Evolutionary conservation across 345 rosid genomes (phyloP).

Genomic region (Eucalyptus cladocalyx): DNA sequence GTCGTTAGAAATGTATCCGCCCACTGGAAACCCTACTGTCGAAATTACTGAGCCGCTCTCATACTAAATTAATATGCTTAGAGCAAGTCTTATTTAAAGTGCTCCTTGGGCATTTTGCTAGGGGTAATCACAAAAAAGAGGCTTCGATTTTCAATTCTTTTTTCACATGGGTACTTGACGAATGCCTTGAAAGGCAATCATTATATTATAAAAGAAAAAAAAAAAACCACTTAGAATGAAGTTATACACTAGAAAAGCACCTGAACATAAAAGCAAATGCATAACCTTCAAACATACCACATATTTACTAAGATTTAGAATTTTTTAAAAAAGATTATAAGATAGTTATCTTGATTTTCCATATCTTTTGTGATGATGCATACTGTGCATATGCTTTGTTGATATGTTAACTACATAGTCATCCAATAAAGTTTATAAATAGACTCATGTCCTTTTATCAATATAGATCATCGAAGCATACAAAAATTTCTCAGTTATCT

Average conservation of each 20-base stretch:
- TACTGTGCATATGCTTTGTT: background rate
- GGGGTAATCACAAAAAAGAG: background rate
- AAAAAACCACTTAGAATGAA: background rate
- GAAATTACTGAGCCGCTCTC: background rate
- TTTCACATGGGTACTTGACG: background rate
- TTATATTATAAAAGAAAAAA: background rate
- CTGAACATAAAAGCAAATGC: background rate
- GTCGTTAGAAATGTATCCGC: background rate
- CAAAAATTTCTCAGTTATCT: background rate
- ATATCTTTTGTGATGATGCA: background rate
- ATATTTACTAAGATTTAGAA: background rate
- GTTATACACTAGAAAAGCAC: background rate
- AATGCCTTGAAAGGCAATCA: background rate
- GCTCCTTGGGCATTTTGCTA: background rate
- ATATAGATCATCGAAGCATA: background rate
- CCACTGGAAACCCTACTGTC: background rate
- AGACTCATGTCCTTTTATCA: background rate
- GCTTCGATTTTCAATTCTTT: background rate
- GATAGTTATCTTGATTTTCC: background rate
- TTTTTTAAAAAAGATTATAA: background rate
- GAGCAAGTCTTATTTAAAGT: background rate
- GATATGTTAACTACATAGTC: background rate
- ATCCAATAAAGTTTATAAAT: background rate
- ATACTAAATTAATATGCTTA: background rate
- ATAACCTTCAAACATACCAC: background rate